Conservation (phyloP, 192 early-diverging fungal genomes). For the Mortierella hygrophila region DNA sequence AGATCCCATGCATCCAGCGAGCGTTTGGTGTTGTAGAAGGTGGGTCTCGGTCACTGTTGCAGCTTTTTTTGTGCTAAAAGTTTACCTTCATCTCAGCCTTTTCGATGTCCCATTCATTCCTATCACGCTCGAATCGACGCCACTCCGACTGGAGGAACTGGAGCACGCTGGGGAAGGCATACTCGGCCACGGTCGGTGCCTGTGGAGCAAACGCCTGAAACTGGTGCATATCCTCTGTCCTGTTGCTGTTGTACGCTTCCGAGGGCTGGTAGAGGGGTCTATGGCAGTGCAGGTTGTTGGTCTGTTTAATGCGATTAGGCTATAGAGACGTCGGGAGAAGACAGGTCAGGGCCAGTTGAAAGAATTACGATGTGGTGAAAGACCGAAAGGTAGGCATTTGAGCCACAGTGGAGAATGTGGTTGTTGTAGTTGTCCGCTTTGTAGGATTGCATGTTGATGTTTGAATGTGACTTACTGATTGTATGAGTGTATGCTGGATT, state of each 20-base stretch:
- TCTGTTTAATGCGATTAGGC: neutral
- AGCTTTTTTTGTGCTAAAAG: neutral
- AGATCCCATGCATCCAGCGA: neutral
- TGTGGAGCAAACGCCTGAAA: conserved; percentile 43
- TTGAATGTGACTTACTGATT: neutral
- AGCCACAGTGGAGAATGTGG: neutral
- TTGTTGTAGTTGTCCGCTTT: neutral
- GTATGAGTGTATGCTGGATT: neutral
- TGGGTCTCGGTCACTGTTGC: neutral
- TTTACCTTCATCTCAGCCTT: conserved; percentile 81
- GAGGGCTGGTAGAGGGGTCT: neutral
- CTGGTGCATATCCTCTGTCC: conserved; percentile 36
- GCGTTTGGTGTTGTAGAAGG: neutral
- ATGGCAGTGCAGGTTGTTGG: too few species aligned
- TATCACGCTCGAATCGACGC: conserved; percentile 85
- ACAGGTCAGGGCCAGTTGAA: too few species aligned
- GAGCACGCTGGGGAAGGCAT: conserved; percentile 82
- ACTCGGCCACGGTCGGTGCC: conserved; percentile 59
- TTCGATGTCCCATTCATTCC: conserved; percentile 91
- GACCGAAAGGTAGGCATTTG: too few species aligned
- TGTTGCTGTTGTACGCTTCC: neutral
- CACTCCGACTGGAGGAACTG: conserved; percentile 88
- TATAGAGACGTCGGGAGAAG: neutral
- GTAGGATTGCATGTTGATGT: neutral
- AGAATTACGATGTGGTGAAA: too few species aligned